Conservation (phyloP, 495 filamentous ascomycete genomes). For the Neohortaea acidophila region DNA sequence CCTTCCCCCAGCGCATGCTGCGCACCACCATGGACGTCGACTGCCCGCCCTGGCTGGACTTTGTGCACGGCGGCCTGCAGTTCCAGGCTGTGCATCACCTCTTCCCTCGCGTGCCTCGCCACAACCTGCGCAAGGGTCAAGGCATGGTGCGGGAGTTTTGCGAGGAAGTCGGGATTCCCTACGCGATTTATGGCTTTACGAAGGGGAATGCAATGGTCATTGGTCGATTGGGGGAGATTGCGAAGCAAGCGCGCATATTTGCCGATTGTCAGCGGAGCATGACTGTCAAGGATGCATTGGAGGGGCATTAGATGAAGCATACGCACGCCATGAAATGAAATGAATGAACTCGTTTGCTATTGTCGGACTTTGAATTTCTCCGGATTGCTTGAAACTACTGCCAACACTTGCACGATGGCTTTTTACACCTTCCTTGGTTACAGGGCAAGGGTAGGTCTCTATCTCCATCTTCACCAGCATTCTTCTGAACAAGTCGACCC, state of each 20-base stretch:
- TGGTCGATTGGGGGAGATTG: slow-evolving; percentile 66
- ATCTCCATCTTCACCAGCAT: too few species aligned
- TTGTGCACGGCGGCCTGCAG: slow-evolving; percentile 88
- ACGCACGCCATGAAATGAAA: too few species aligned
- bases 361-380: too few species aligned
- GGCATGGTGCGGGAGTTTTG: slow-evolving; percentile 80
- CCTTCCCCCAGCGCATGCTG: slow-evolving; percentile 91
- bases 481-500: too few species aligned
- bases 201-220: slow-evolving; percentile 86
- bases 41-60: slow-evolving; percentile 92
- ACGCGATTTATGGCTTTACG: slow-evolving; percentile 85
- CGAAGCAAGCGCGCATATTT: slow-evolving; percentile 71
- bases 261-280: slow-evolving; percentile 66
- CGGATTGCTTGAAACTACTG: too few species aligned
- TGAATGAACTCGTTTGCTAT: too few species aligned
- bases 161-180: slow-evolving; percentile 78
- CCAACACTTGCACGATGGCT: too few species aligned
- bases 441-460: too few species aligned
- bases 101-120: slow-evolving; percentile 87
- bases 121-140: slow-evolving; percentile 77
- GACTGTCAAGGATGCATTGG: slow-evolving; percentile 18
- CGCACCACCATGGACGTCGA: slow-evolving; percentile 97
- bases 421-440: too few species aligned
- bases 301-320: slow-evolving; percentile 14
- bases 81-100: slow-evolving; percentile 95